These are phyloP conservation scores for Ulmus americana DNA, from an alignment of 331 rosid genomes.

Conservation along the genomic window DNA sequence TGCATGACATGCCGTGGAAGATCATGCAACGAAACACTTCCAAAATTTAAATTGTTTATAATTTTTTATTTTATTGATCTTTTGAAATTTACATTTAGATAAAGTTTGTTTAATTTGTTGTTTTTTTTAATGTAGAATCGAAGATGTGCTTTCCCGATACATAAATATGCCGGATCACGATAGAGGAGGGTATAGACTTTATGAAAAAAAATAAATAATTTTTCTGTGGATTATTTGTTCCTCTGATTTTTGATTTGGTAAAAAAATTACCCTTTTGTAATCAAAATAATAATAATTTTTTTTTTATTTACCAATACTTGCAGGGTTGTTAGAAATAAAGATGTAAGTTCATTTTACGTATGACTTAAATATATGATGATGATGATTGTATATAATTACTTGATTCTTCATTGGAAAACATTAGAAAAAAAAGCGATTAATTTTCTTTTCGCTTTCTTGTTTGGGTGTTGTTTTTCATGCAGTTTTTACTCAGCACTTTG, in stretches of 20 bases:
- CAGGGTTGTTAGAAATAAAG: slow-evolving; percentile 28
- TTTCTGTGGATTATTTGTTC: background rate
- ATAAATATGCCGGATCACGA: slow-evolving; percentile 29
- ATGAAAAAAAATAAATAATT: background rate
- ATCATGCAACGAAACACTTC: too few species aligned
- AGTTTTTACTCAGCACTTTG: slow-evolving; percentile 25
- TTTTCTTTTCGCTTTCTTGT: background rate
- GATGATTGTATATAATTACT: background rate
- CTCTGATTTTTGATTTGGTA: background rate
- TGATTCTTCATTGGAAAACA: background rate
- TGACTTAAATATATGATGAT: background rate
- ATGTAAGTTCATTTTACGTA: slow-evolving; percentile 5
- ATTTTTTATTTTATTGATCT: background rate
- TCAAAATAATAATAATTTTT: background rate
- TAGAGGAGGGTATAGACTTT: slow-evolving; percentile 16
- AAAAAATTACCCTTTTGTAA: background rate
- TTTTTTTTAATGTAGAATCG: slow-evolving; percentile 13
- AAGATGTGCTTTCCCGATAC: slow-evolving; percentile 26
- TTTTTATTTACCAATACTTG: background rate
- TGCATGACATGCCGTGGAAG: too few species aligned
- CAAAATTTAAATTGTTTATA: background rate
- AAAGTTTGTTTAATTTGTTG: background rate
- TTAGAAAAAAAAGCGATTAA: background rate
- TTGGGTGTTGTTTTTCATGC: background rate
- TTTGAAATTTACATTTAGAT: background rate